Base-by-base conservation (phyloP, 306 rosid species). In the Aeschynomene evenia region DNA sequence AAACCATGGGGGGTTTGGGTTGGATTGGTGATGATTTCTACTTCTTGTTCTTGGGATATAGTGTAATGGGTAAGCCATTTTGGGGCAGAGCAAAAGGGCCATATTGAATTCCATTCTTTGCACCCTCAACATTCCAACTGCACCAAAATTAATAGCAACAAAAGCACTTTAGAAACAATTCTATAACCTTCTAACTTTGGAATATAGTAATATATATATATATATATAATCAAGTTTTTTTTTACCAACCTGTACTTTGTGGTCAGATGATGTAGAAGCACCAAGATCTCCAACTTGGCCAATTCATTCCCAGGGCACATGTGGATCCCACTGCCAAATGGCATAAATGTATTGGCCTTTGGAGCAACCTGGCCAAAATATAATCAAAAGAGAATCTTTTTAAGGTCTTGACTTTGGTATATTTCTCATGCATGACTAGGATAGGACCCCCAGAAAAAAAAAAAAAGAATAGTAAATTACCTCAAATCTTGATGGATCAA, bases 31-130 rank as follows among this genome's bases (percentile, higher is more conserved):
- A 20, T 15, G 65, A 33, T 2, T 4, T 7, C 33, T 19, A 6
- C 54, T 34, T 49, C 63, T 53, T 78, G 13, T 80, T 81, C 72
- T 83, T 89, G 67, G 75, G 63, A 77, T 56, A 82, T 37, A 94
- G 71, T 58, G 61, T 85, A 59, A 95, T 83, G 83, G 99, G 99
- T 63, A 95, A 80, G 14, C 99, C 99, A 67, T 91, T 85, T 39
- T 83, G 92, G 75, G 99, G 99, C 77, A 95, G 96, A 52, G 96
- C 95, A 85, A 95, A 95, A 52, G 99, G 99, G 6, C 92, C 99
- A 77, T 95, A 95, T 29, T 95, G 99, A 46, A 95, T 95, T 12
- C 99, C 99, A 78, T 80, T 87, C 68, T 89, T 85, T 52, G 76
- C 83, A 64, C 88, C 92, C 54, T 50, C 84, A 34, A 83, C 61